Evolutionary conservation across 768 basidiomycete genomes (phyloP).

Genomic region (Naganishia onofrii): DNA sequence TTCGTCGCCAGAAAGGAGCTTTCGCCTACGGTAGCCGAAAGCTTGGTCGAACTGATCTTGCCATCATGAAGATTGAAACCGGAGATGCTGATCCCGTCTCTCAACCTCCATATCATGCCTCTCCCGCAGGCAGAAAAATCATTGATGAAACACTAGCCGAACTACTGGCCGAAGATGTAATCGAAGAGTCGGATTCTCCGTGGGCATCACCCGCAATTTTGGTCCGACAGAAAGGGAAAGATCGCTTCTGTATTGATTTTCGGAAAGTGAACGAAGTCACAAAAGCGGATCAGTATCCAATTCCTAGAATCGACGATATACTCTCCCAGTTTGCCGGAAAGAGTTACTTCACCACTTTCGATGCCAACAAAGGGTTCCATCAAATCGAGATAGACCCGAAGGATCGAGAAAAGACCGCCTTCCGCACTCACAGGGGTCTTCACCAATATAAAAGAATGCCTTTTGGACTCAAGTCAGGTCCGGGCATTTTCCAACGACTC

Average conservation of each 20-base stretch:
- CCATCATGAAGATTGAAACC: neutral
- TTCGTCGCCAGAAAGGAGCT: neutral
- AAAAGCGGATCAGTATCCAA: constrained; percentile 29
- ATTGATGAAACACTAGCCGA: constrained; percentile 24
- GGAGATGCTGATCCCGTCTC: too few species aligned
- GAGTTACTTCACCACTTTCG: constrained; percentile 24
- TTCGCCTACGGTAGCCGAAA: neutral
- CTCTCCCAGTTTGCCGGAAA: constrained; percentile 18
- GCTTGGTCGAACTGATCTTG: neutral
- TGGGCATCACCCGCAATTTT: constrained; percentile 30
- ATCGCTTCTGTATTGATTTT: constrained; percentile 30
- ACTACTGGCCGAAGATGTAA: constrained; percentile 26
- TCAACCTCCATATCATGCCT: constrained; percentile 13
- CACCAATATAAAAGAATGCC: constrained; percentile 18
- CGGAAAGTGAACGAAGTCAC: constrained; percentile 29
- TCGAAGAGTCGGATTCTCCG: constrained; percentile 31
- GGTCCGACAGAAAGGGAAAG: constrained; percentile 30
- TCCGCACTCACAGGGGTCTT: constrained; percentile 11
- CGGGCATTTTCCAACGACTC: constrained; percentile 19
- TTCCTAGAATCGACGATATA: constrained; percentile 29
- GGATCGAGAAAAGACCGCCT: constrained; percentile 25
- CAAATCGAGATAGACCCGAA: constrained; percentile 15
- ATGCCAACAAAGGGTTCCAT: constrained; percentile 27
- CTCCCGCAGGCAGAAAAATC: constrained; percentile 11
- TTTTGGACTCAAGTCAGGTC: constrained; percentile 9